phyloP scores from a whole-genome alignment of 352 stramenopile species.

The Phytopythium ostracodes region DNA sequence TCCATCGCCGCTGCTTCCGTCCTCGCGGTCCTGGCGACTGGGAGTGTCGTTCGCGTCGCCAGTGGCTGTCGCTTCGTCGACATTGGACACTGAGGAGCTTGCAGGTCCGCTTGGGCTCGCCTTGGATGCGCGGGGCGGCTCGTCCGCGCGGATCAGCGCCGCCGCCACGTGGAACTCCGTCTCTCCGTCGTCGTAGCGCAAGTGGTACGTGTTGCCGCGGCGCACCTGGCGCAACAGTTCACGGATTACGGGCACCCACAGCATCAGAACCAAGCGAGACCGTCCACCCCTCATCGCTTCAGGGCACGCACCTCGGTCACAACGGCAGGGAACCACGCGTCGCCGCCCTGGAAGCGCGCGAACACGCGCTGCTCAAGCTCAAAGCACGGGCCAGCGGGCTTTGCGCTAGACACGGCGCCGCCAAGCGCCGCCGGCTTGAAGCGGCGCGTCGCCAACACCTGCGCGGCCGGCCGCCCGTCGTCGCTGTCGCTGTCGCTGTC shows the following conservation, averaged over 20 bases:
- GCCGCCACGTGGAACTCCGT: conserved; percentile 67
- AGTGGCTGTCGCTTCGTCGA: background rate
- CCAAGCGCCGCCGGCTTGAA: conserved; percentile 63
- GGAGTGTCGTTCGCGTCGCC: background rate
- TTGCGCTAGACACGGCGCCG: conserved; percentile 15
- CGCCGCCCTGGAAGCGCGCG: conserved; percentile 49
- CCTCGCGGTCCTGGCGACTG: background rate
- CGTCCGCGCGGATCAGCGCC: conserved; percentile 28
- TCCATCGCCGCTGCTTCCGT: conserved; percentile 1
- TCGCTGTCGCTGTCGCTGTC: conserved; percentile 61
- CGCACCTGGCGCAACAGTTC: conserved; percentile 17
- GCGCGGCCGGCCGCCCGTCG: conserved; percentile 46
- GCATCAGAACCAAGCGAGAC: background rate
- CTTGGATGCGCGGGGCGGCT: background rate
- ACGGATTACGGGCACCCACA: conserved; percentile 3
- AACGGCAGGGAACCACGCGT: conserved; percentile 58
- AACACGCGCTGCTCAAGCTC: conserved; percentile 45
- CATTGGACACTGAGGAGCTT: conserved; percentile 3
- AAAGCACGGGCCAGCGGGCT: conserved; percentile 22
- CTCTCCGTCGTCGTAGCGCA: conserved; percentile 77
- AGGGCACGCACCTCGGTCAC: conserved; percentile 46
- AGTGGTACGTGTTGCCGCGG: conserved; percentile 66
- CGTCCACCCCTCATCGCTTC: background rate
- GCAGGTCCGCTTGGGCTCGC: conserved; percentile 5
- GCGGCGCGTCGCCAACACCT: conserved; percentile 55